These are phyloP conservation scores for Suhomyces maxii DNA, from an alignment of 1,139 yeast genomes.

Conservation along the genomic window DNA sequence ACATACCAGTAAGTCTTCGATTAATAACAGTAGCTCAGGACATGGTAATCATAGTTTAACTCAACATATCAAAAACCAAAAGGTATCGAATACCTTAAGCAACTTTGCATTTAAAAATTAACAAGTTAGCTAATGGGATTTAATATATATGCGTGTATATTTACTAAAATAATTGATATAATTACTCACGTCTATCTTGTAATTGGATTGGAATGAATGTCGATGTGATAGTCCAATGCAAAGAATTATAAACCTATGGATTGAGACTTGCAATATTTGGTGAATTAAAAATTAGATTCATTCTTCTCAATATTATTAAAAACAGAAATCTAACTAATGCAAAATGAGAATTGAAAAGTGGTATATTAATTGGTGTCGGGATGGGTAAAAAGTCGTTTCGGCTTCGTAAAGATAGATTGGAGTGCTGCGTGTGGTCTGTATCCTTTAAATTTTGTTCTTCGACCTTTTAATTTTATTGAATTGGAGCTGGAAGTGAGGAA, in stretches of 20 bases:
- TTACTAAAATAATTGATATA: no score
- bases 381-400: neutral
- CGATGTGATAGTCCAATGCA: no score
- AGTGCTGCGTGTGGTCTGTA: no score
- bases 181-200: no score
- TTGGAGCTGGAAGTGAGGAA: slow-evolving; percentile 5
- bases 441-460: no score
- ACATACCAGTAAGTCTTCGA: neutral
- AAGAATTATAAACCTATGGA: no score
- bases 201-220: no score
- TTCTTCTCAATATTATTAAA: no score
- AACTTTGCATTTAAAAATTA: slow-evolving; percentile 14
- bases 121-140: no score
- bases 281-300: no score
- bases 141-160: no score
- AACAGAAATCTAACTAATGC: neutral
- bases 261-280: no score
- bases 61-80: slow-evolving; percentile 11
- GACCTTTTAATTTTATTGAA: neutral
- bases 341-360: neutral
- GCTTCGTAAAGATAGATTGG: neutral
- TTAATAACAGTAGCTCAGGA: neutral
- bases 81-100: slow-evolving; percentile 13
- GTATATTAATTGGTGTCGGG: neutral
- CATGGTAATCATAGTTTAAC: slow-evolving; percentile 5